These are phyloP conservation scores for Shiraia bambusicola DNA, from an alignment of 2,329 filamentous ascomycete species.

Conservation along the genomic window DNA sequence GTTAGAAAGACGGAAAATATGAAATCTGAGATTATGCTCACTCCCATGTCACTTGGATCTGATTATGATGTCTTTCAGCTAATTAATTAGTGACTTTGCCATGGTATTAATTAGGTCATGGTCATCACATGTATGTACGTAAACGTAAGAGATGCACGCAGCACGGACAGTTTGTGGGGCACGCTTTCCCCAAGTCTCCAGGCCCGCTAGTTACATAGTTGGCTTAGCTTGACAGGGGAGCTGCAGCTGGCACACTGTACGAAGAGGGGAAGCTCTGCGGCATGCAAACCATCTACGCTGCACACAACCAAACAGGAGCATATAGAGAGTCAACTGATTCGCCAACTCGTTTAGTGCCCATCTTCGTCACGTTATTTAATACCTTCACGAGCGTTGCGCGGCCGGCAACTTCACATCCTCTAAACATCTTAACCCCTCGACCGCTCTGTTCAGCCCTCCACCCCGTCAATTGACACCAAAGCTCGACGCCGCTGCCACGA, in stretches of 20 bases:
- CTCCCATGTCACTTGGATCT: too few relatives aligned
- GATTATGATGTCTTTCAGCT: too few relatives aligned
- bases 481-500: neutral
- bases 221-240: slow-evolving; percentile 13
- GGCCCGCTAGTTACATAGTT: slow-evolving; percentile 10
- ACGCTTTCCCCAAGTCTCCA: slow-evolving; percentile 13
- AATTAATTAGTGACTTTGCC: too few relatives aligned
- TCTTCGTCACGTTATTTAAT: neutral
- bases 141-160: neutral
- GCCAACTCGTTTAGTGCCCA: neutral
- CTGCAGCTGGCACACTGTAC: slow-evolving; percentile 7
- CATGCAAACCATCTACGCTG: slow-evolving; percentile 7
- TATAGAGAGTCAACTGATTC: slow-evolving; percentile 2
- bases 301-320: slow-evolving; percentile 1
- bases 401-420: neutral
- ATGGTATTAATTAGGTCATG: too few relatives aligned
- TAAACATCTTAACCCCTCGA: neutral
- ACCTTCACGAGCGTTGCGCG: neutral
- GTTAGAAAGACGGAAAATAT: too few relatives aligned
- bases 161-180: slow-evolving; percentile 4
- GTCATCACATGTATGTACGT: too few relatives aligned
- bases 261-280: slow-evolving; percentile 17
- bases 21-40: too few relatives aligned
- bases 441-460: slow-evolving; percentile 1
- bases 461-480: slow-evolving; percentile 2